A percentile compares a stretch with the other conserved stretches of the same genome.
Evolutionary conservation across 257 asterid species (phyloP).

Genomic region (Nicotiana paniculata): DNA sequence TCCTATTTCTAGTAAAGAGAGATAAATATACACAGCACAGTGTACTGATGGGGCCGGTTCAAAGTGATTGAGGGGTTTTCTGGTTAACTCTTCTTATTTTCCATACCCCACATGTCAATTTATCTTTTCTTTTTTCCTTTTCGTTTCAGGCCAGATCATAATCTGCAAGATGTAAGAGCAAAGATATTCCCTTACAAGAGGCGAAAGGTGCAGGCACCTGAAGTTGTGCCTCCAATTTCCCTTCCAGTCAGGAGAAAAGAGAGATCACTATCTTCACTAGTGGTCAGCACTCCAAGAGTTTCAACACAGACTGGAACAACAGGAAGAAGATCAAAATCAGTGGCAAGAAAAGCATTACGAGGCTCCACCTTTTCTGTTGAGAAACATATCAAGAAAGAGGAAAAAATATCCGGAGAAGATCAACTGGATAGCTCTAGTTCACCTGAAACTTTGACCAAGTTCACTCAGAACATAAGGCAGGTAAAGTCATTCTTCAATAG

Average conservation of each 20-base stretch:
- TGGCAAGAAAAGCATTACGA: constrained; percentile 67
- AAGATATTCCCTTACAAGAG: constrained; percentile 56
- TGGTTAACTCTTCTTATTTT: background rate
- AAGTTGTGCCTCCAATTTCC: constrained; percentile 28
- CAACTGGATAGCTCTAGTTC: constrained; percentile 66
- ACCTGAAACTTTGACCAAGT: constrained; percentile 56
- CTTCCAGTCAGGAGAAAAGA: constrained; percentile 59
- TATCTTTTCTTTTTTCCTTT: background rate
- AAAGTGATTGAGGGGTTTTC: background rate
- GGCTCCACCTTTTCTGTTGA: constrained; percentile 81
- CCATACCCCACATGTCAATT: background rate
- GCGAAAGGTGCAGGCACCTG: constrained; percentile 33
- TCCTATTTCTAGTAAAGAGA: background rate
- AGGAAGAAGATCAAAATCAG: constrained; percentile 53
- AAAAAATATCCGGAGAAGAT: constrained; percentile 48
- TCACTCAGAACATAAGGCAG: constrained; percentile 55
- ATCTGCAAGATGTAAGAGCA: constrained; percentile 45
- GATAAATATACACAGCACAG: background rate
- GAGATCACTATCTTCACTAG: constrained; percentile 58
- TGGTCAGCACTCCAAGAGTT: constrained; percentile 66
- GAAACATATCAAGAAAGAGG: constrained; percentile 66
- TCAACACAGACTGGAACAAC: constrained; percentile 41
- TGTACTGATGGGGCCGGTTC: background rate
- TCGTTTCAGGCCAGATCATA: constrained; percentile 48
- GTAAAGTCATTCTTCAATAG: constrained; percentile 36